phyloP scores from a whole-genome alignment of 257 asterid genomes.

The Misopates orontium region DNA sequence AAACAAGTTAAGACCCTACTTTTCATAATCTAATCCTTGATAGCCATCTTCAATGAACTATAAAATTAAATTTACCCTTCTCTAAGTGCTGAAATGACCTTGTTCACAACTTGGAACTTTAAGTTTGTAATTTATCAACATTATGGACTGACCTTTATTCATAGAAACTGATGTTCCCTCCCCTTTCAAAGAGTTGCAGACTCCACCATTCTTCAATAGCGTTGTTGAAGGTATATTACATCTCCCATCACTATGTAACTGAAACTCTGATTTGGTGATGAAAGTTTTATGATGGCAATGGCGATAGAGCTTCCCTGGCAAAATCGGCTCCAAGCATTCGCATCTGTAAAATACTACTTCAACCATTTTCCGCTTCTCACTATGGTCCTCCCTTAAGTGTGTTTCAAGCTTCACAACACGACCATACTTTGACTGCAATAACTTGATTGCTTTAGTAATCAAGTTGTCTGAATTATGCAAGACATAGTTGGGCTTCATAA shows the following conservation, averaged over 20 bases:
- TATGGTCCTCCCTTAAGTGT: not conserved
- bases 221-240: not conserved
- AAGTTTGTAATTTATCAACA: too few relatives aligned
- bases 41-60: too few relatives aligned
- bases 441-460: not conserved
- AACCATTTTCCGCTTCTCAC: not conserved
- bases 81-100: too few relatives aligned
- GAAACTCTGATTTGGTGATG: not conserved
- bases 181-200: not conserved
- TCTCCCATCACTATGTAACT: not conserved
- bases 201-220: not conserved
- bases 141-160: not conserved
- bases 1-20: too few relatives aligned
- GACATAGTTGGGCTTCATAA: not conserved
- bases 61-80: too few relatives aligned
- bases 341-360: not conserved
- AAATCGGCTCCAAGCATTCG: not conserved
- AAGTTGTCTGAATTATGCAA: not conserved
- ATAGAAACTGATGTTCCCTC: not conserved
- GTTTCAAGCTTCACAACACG: not conserved
- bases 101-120: too few relatives aligned
- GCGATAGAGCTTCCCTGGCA: not conserved
- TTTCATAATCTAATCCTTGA: too few relatives aligned
- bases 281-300: not conserved
- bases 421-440: not conserved